Percentiles rank a stretch among this genome's conserved stretches.
Conservation (phyloP, 1,284 basidiomycete species). For the Cystobasidiaceae sp. region DNA sequence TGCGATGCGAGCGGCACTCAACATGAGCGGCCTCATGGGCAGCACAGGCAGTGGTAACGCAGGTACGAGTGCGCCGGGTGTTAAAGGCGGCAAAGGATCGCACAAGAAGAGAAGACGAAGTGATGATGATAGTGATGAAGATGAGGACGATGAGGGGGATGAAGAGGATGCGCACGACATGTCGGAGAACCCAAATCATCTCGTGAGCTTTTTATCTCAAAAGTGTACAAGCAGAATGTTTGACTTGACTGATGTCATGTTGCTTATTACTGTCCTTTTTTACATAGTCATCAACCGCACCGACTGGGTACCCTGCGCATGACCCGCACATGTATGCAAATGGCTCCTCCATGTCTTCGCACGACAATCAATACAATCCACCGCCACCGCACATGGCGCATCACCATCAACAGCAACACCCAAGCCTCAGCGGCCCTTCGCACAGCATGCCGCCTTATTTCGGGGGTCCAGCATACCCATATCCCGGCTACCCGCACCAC, state of each 20-base stretch:
- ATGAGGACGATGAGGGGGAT: conserved; percentile 48
- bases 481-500: conserved; percentile 7
- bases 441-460: no score
- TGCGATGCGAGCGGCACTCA: neutral
- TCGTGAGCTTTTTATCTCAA: no score
- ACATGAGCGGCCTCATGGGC: conserved; percentile 44
- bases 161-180: conserved; percentile 55
- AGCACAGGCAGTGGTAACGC: neutral
- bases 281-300: neutral
- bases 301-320: neutral
- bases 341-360: neutral
- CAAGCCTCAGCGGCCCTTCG: no score
- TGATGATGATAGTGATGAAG: conserved; percentile 53
- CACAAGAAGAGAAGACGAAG: conserved; percentile 46
- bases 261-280: no score
- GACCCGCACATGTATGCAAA: neutral
- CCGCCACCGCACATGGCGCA: neutral
- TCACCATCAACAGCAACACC: conserved; percentile 9
- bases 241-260: neutral
- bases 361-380: neutral
- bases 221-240: neutral
- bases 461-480: conserved; percentile 7
- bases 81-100: conserved; percentile 31
- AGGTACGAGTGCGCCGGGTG: conserved; percentile 46
- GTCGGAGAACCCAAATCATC: no score